phyloP scores from a whole-genome alignment of 768 basidiomycete genomes.

The Tricholoma terreum region DNA sequence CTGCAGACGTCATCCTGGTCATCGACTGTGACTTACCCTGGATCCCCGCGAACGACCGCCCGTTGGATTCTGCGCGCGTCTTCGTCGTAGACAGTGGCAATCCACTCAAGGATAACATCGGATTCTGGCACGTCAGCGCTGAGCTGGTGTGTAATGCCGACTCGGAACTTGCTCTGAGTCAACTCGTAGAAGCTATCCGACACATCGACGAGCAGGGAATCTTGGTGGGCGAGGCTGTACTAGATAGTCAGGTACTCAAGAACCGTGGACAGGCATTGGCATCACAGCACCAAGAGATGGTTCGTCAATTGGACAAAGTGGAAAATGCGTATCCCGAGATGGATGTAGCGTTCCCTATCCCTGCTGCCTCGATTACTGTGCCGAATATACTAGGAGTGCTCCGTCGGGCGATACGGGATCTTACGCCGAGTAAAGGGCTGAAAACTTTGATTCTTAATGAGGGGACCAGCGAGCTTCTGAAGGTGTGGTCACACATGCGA shows the following conservation, averaged over 20 bases:
- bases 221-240: slow-evolving; percentile 2
- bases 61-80: slow-evolving; percentile 41
- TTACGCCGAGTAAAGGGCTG: slow-evolving; percentile 36
- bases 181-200: slow-evolving; percentile 39
- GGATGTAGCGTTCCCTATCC: slow-evolving; percentile 2
- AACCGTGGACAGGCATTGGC: slow-evolving; percentile 12
- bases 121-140: slow-evolving; percentile 52
- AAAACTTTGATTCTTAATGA: slow-evolving; percentile 57
- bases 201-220: slow-evolving; percentile 18
- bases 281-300: slow-evolving; percentile 22
- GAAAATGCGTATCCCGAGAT: slow-evolving; percentile 25
- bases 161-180: slow-evolving; percentile 45
- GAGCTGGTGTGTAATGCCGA: slow-evolving; percentile 60
- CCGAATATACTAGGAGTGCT: slow-evolving; percentile 50
- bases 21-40: slow-evolving; percentile 69
- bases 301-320: slow-evolving; percentile 21
- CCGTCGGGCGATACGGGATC: slow-evolving; percentile 35
- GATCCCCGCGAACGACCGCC: slow-evolving; percentile 50
- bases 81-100: slow-evolving; percentile 64
- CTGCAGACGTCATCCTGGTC: slow-evolving; percentile 61
- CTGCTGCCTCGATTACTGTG: slow-evolving; percentile 30
- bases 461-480: slow-evolving; percentile 52
- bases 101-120: slow-evolving; percentile 50
- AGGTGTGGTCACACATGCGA: slow-evolving; percentile 57
- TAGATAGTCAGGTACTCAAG: slow-evolving; percentile 13